Conservation (phyloP, 306 rosid genomes). For the Parietaria judaica region DNA sequence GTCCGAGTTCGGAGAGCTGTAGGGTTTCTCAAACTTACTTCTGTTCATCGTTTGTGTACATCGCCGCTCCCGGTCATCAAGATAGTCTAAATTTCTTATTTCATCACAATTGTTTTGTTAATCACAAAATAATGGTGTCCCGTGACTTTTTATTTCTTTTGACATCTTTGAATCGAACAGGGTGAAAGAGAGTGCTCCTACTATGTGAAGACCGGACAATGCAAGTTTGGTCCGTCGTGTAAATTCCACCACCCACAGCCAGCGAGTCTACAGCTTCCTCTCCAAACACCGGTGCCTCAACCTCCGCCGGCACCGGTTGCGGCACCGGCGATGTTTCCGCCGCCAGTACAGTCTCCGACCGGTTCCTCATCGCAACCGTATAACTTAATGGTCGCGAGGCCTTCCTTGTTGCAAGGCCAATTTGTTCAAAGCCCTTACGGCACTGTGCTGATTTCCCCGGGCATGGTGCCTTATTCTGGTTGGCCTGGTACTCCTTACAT, state of each 20-base stretch:
- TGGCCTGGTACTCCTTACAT: constrained; percentile 64
- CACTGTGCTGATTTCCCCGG: constrained; percentile 61
- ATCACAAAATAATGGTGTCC: no score
- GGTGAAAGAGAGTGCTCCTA: constrained; percentile 96
- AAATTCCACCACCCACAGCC: constrained; percentile 96
- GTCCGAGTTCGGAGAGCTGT: no score
- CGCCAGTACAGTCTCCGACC: constrained; percentile 60
- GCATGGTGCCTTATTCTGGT: constrained; percentile 65
- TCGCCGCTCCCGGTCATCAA: no score
- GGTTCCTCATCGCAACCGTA: constrained; percentile 71
- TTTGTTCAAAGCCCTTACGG: constrained; percentile 74
- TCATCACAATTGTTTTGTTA: no score
- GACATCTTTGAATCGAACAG: constrained; percentile 33
- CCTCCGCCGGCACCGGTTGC: constrained; percentile 46
- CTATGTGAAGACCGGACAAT: constrained; percentile 88
- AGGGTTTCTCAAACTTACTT: no score
- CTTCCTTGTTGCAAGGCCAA: constrained; percentile 66
- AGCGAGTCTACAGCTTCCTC: constrained; percentile 43
- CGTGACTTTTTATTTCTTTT: background rate
- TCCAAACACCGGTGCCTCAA: constrained; percentile 48
- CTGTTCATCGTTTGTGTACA: no score
- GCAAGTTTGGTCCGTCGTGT: constrained; percentile 90
- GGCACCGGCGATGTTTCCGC: constrained; percentile 48
- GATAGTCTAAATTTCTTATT: background rate
- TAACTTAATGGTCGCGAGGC: constrained; percentile 72